These are phyloP conservation scores for Ceratocystis ficicola DNA, from an alignment of 2,329 filamentous ascomycete species.

Conservation along the genomic window DNA sequence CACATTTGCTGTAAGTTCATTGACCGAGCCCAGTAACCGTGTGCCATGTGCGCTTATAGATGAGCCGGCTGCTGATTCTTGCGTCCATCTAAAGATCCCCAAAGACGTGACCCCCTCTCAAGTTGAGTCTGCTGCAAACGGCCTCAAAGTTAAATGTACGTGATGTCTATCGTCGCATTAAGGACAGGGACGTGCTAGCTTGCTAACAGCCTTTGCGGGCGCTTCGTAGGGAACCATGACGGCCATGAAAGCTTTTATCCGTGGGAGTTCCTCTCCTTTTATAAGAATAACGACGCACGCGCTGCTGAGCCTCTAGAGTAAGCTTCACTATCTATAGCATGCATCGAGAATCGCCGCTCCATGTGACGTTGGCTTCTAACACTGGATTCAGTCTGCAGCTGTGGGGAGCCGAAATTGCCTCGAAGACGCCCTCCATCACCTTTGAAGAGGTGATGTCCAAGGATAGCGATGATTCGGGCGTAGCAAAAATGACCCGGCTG, in stretches of 20 bases:
- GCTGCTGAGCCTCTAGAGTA: constrained; percentile 30
- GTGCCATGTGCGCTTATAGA: background rate
- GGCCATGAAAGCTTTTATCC: constrained; percentile 56
- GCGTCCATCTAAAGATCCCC: background rate
- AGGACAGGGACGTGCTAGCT: no score
- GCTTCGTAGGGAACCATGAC: constrained; percentile 50
- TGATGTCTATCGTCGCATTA: constrained; percentile 1
- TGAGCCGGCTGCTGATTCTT: background rate
- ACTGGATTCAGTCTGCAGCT: constrained; percentile 21
- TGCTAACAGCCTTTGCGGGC: constrained; percentile 11
- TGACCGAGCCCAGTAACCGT: background rate
- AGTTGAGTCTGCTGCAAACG: background rate
- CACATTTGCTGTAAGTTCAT: constrained; percentile 30
- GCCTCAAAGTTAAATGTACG: constrained; percentile 6
- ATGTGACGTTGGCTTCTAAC: background rate
- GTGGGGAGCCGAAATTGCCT: constrained; percentile 30
- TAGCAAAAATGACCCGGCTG: constrained; percentile 50
- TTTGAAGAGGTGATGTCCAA: constrained; percentile 49
- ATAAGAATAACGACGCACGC: constrained; percentile 31
- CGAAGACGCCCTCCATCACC: constrained; percentile 44
- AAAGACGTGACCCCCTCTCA: background rate
- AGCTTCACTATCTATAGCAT: constrained; percentile 21
- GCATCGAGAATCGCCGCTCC: background rate
- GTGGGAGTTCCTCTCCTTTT: constrained; percentile 47
- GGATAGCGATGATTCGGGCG: constrained; percentile 37